Base-by-base conservation (phyloP, 805 yeast species). In the Helenozyma baotianmanensis region DNA sequence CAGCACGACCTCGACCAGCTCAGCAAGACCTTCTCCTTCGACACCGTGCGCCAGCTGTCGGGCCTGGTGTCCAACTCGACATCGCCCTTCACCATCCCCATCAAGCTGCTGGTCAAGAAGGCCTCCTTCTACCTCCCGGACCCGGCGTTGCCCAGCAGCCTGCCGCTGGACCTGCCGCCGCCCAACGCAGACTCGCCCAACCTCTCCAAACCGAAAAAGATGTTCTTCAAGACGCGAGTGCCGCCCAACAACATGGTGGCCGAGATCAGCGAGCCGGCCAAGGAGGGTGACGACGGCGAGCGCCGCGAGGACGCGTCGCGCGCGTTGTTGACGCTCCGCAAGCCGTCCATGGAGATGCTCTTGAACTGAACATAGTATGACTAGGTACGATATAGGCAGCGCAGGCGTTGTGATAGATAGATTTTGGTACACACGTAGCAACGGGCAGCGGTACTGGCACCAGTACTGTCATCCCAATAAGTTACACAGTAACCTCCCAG, bases 321-420 rank as follows among this genome's bases (percentile, higher is more conserved):
- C 32, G 58, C 68, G 1, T 52, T 66, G 24, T 48, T 66, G 33
- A 53, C 68, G 2, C 54, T 66, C 34, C 49, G 70, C 23, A 63
- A 65, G 47, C 61, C 68, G 5, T 59, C 63, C 37, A 66, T 65
- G 26, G 70, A 64, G 28, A 58, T 55, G 35, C 56, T 66, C 29
- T 54, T 66, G 35, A 66, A 66, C 39, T 65, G 46, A 33, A 17
- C 8, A 17, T n/a, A n/a, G n/a, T n/a, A n/a, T n/a, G n/a, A n/a
- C n/a, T n/a, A n/a, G n/a, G n/a, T n/a, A n/a, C n/a, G n/a, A n/a
- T n/a, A n/a, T n/a, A n/a, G n/a, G n/a, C n/a, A n/a, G n/a, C n/a
- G n/a, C n/a, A n/a, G n/a, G n/a, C n/a, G n/a, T n/a, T n/a, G n/a
- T n/a, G n/a, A n/a, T n/a, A n/a, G n/a, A n/a, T n/a, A n/a, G n/a